phyloP scores from a whole-genome alignment of 768 basidiomycete genomes.

The Sarcodon aspratus region DNA sequence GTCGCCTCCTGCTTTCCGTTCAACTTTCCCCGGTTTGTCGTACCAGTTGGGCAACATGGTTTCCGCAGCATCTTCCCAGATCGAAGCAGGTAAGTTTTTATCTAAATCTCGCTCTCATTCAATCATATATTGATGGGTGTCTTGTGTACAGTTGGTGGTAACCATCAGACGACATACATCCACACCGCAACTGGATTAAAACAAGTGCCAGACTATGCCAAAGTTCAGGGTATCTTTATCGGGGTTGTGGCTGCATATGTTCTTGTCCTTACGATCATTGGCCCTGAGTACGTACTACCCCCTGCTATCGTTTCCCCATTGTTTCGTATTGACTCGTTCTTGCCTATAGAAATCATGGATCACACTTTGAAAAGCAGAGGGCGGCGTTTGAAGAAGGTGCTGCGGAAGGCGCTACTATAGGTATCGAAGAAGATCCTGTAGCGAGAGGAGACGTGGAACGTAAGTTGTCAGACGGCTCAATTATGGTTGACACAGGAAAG shows the following conservation, averaged over 20 bases:
- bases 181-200: not conserved
- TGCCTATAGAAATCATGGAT: conserved; percentile 17
- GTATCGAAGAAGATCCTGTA: not conserved
- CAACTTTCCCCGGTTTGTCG: conserved; percentile 31
- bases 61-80: conserved; percentile 33
- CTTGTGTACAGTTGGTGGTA: not conserved
- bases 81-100: conserved; percentile 23
- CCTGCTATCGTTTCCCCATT: too few relatives aligned
- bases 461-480: not conserved
- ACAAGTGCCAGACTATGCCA: not conserved
- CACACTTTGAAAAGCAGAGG: conserved; percentile 78
- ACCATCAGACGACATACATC: not conserved
- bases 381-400: conserved; percentile 71
- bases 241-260: conserved; percentile 74
- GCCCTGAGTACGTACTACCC: conserved; percentile 50
- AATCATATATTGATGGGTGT: not conserved
- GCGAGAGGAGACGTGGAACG: not conserved
- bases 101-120: not conserved
- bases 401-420: not conserved
- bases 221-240: conserved; percentile 74
- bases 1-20: conserved; percentile 36
- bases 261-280: conserved; percentile 64
- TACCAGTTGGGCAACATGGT: conserved; percentile 38
- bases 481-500: too few relatives aligned
- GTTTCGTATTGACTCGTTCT: not conserved